Base-by-base conservation (phyloP, 2,329 filamentous ascomycete genomes). In the Annulohypoxylon truncatum region DNA sequence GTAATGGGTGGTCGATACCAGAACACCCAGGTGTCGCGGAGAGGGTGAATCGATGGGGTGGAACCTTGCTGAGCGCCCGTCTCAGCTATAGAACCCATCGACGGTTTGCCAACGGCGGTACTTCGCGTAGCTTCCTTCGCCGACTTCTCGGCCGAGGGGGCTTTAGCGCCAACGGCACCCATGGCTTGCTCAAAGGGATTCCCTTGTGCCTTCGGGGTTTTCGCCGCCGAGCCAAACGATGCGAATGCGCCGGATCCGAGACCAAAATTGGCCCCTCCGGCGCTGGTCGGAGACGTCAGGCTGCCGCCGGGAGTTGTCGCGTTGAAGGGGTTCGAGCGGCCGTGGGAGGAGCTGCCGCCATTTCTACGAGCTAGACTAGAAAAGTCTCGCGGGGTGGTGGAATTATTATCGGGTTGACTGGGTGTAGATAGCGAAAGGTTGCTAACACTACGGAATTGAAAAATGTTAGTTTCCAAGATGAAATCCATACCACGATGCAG, bases 1-100 rank as follows among this genome's bases (percentile, higher is more conserved):
- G 93, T 94, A 74, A 96, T 97, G 52, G 96, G 96, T 38, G 96
- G 96, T 64, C 96, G 89, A 81, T 96, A 99, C 94, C 96, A 98
- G 78, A 98, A 93, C 31, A 97, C 90, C 96, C 96, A 99, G 69
- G 90, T 90, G 79, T 93, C 90, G 81, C 92, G 94, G 74, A 98
- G 85, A 65, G 87, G 85, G 76, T 91, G 88, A 61, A 83, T 78
- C 40, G 81, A 77, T 48, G 82, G 77, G 38, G 77, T 72, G 5
- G 79, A 76, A 29, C 73, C 76, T 70, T 81, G 84, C 22, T 81
- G 77, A 66, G 73, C 75, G 59, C 67, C 70, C 56, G 77, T 74
- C 75, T 86, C 83, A 63, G 82, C 77, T 64, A 86, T 82, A 61
- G 83, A 79, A 61, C 80, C 77, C 81, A 84, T 83, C 42, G 77